Percentiles rank a stretch among this genome's conserved stretches.
Conservation (phyloP, 2,329 filamentous ascomycete species). For the Cercospora zeae-maydis region DNA sequence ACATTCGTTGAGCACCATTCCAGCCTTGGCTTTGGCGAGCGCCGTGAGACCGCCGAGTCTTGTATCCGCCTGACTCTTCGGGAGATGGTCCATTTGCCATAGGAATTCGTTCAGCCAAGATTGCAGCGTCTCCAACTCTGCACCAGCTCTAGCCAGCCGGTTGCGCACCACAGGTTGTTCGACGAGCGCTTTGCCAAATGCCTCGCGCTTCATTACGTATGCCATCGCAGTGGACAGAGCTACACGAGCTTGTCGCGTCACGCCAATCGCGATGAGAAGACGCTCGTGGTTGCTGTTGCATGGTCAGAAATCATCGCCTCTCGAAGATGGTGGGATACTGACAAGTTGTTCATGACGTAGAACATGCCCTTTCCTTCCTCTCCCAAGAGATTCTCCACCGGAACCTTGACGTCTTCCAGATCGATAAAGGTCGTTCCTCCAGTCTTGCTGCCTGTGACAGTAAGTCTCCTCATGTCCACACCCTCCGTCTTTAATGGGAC, state of each 20-base stretch:
- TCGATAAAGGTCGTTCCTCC: slow-evolving; percentile 72
- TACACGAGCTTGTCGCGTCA: slow-evolving; percentile 59
- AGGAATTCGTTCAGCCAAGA: slow-evolving; percentile 68
- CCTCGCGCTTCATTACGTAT: slow-evolving; percentile 62
- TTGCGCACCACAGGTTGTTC: slow-evolving; percentile 71
- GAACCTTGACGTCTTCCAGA: slow-evolving; percentile 68
- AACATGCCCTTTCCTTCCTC: slow-evolving; percentile 68
- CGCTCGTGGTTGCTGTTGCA: slow-evolving; percentile 41
- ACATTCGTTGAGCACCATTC: slow-evolving; percentile 67
- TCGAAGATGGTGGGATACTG: neutral
- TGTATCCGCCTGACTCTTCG: slow-evolving; percentile 54
- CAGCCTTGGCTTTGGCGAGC: slow-evolving; percentile 68
- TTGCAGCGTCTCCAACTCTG: slow-evolving; percentile 63
- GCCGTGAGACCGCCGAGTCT: slow-evolving; percentile 68
- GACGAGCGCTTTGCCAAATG: slow-evolving; percentile 63
- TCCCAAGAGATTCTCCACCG: slow-evolving; percentile 65
- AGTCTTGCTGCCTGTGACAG: slow-evolving; percentile 60
- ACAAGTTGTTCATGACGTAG: slow-evolving; percentile 45
- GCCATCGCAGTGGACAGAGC: slow-evolving; percentile 57
- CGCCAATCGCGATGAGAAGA: slow-evolving; percentile 62
- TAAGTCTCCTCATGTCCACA: slow-evolving; percentile 63
- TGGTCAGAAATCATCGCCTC: slow-evolving; percentile 7
- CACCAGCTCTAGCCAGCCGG: slow-evolving; percentile 64
- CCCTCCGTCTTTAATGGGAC: slow-evolving; percentile 50
- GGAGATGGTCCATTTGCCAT: slow-evolving; percentile 62